These are phyloP conservation scores for Styphnolobium japonicum DNA, from an alignment of 306 rosid genomes.

Conservation along the genomic window DNA sequence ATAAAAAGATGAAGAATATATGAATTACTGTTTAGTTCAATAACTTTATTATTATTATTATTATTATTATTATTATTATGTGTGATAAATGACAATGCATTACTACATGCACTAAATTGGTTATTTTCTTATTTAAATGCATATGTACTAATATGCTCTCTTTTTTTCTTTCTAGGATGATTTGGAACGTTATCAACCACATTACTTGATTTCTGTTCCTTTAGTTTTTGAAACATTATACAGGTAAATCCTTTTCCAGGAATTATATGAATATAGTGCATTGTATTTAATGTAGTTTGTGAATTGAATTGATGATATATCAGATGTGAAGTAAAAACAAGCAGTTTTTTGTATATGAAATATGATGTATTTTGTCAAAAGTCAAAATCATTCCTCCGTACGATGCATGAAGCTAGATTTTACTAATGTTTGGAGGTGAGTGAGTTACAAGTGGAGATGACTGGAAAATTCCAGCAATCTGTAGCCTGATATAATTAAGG, in stretches of 20 bases:
- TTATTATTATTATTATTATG: background rate
- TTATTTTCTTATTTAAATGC: conserved; percentile 9
- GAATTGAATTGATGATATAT: background rate
- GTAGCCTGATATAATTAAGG: background rate
- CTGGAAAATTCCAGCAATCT: background rate
- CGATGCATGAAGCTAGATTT: background rate
- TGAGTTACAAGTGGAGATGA: background rate
- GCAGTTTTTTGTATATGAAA: background rate
- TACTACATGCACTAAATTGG: background rate
- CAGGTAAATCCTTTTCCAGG: conserved; percentile 50
- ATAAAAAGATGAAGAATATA: background rate
- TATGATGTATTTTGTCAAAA: background rate
- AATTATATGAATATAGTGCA: conserved; percentile 7
- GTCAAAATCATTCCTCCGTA: background rate
- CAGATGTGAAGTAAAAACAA: background rate
- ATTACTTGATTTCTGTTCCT: conserved; percentile 80
- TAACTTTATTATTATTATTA: background rate
- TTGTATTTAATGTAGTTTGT: conserved; percentile 10
- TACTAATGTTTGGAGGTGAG: background rate
- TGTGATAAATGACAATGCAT: background rate
- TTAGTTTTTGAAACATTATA: conserved; percentile 88
- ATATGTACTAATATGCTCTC: background rate
- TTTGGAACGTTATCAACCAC: conserved; percentile 71
- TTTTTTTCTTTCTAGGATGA: conserved; percentile 50
- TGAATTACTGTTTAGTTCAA: background rate